A percentile compares a stretch with the other conserved stretches of the same genome.
Evolutionary conservation across 441 rosid species (phyloP).

Genomic region (Aquilaria agallochum): DNA sequence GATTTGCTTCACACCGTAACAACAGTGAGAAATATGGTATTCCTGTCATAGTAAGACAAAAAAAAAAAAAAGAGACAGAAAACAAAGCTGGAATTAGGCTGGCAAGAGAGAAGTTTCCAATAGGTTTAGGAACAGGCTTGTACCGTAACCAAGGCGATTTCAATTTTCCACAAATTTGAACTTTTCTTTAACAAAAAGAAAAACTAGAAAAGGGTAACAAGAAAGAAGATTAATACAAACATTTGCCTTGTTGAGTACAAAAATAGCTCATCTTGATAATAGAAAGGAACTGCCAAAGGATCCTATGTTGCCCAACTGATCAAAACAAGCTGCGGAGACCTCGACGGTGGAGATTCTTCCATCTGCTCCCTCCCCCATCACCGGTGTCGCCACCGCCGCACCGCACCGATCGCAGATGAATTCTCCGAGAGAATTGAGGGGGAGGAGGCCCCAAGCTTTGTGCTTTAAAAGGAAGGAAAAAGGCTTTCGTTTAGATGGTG

Average conservation of each 20-base stretch:
- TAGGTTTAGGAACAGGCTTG: no score
- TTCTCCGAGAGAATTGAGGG: constrained; percentile 19
- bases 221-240: no score
- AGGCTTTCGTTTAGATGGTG: not conserved
- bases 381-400: constrained; percentile 10
- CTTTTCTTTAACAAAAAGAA: not conserved
- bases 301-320: constrained; percentile 48
- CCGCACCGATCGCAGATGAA: not conserved
- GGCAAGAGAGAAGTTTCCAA: no score
- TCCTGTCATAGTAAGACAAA: no score
- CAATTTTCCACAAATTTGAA: not conserved
- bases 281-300: constrained; percentile 44
- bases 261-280: not conserved
- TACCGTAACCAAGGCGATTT: no score
- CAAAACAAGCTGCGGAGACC: not conserved
- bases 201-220: not conserved
- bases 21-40: no score
- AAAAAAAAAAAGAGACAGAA: no score
- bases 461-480: constrained; percentile 12
- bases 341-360: constrained; percentile 6
- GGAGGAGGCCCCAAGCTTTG: constrained; percentile 7
- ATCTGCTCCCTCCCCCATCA: constrained; percentile 21
- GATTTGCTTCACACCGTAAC: no score
- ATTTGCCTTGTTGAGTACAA: not conserved
- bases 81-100: no score